Percentiles rank a stretch among this genome's conserved stretches.
Conservation (phyloP, 1,284 basidiomycete species). For the Spongispora temasekensis region DNA sequence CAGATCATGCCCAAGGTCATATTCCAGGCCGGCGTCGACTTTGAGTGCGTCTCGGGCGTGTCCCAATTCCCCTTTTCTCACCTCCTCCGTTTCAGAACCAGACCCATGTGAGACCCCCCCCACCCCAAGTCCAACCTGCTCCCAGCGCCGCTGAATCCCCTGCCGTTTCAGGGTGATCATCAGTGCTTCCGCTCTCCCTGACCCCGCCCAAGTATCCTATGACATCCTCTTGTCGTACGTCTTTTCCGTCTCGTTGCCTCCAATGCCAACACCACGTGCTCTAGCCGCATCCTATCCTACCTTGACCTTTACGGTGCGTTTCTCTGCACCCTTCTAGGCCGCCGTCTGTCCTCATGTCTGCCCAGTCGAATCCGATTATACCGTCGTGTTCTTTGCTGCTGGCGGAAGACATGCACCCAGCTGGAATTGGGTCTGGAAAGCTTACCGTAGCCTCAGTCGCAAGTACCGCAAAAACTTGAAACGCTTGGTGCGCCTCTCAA, state of each 20-base stretch:
- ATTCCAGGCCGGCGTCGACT: conserved; percentile 87
- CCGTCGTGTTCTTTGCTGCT: conserved; percentile 82
- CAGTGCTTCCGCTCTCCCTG: conserved; percentile 78
- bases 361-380: conserved; percentile 85
- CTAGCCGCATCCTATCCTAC: conserved; percentile 71
- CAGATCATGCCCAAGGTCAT: conserved; percentile 72
- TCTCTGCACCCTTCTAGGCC: neutral
- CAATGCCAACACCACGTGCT: conserved; percentile 11
- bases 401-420: conserved; percentile 74
- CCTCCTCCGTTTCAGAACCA: conserved; percentile 52
- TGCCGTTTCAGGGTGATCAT: conserved; percentile 87
- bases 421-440: conserved; percentile 92
- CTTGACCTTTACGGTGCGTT: conserved; percentile 74
- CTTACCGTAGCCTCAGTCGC: conserved; percentile 75
- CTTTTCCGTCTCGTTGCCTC: conserved; percentile 37
- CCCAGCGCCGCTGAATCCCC: too few relatives aligned
- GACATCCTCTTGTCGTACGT: conserved; percentile 75
- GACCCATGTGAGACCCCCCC: conserved; percentile 68
- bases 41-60: conserved; percentile 55
- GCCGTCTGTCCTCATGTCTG: conserved; percentile 5
- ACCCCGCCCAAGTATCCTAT: conserved; percentile 75
- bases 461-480: conserved; percentile 90
- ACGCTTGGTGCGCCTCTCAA: conserved; percentile 54
- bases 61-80: conserved; percentile 15
- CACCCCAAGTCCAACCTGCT: neutral